Evolutionary conservation across 257 asterid species (phyloP), one percentile per base, ranked within the genome.

Genomic region (Leptodermis oblonga): DNA sequence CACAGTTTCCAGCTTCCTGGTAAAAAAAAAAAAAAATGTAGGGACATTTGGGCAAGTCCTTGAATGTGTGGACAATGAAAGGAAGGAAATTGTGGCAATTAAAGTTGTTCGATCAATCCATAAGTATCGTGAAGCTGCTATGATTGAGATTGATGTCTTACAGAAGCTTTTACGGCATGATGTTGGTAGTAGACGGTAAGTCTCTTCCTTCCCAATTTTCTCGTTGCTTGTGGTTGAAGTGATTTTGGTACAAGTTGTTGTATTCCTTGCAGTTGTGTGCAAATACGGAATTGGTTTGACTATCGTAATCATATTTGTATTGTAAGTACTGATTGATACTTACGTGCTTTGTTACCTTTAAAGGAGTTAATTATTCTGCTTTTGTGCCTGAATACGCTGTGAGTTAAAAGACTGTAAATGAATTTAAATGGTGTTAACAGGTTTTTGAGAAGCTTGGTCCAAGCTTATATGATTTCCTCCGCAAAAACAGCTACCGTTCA

Each of bases 41-140:
- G 96, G 96, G 71, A 87, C 96, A 61, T 89, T 89, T 73, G 96
- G 95, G 72, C 90, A 87, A 80, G 96, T 89, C 39, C 80, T 89
- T 62, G 96, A 87, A 78, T 89, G 96, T 59, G 59, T 87, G 70
- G 96, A 89, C 76, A 79, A 76, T 73, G 95, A 87, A 67, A 85
- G 90, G 82, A 89, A 85, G 77, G 96, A 89, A 74, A 76, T 87
- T 55, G 95, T 89, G 64, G 96, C 92, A 2, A 84, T 89, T 72
- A 89, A 87, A 83, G 88, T 89, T 65, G 90, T 87, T 26, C 96
- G 96, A 33, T 83, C 94, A 3, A 84, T 85, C 69, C 92, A 75
- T 58, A 89, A 89, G 82, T 89, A 89, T 72, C 86, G 95, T 36
- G 96, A 89, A 78, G 96, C 92, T 4, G 95, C 96, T 70, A 89